A percentile compares a stretch with the other conserved stretches of the same genome.
phyloP scores from a whole-genome alignment of 495 filamentous ascomycete genomes.

The Aspergillus funiculosus region DNA sequence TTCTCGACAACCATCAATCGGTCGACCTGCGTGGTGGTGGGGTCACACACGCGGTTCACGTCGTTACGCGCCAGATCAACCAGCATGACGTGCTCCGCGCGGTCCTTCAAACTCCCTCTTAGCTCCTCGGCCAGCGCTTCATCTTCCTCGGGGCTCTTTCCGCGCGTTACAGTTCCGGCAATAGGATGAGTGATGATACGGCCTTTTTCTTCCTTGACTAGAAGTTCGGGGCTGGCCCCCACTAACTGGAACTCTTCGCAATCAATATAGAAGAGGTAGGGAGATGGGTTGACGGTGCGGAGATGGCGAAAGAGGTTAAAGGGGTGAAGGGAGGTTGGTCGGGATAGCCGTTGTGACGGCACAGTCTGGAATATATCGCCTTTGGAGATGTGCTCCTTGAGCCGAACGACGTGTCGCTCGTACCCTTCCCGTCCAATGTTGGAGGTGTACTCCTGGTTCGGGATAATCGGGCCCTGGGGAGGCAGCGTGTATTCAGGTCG shows the following conservation, averaged over 20 bases:
- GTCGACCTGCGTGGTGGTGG: slow-evolving; percentile 80
- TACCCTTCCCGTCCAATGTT: slow-evolving; percentile 89
- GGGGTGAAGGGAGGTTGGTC: slow-evolving; percentile 83
- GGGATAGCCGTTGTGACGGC: slow-evolving; percentile 84
- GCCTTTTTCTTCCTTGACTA: slow-evolving; percentile 83
- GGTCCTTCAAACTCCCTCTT: slow-evolving; percentile 76
- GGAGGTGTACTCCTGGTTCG: slow-evolving; percentile 74
- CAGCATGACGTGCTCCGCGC: slow-evolving; percentile 97
- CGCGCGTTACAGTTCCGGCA: slow-evolving; percentile 87
- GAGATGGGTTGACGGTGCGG: slow-evolving; percentile 90
- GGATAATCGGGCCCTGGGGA: slow-evolving; percentile 63
- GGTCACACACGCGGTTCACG: slow-evolving; percentile 93
- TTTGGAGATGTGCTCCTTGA: slow-evolving; percentile 81
- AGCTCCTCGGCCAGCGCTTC: slow-evolving; percentile 72
- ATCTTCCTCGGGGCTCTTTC: slow-evolving; percentile 74
- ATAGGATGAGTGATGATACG: slow-evolving; percentile 96
- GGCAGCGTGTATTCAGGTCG: slow-evolving; percentile 72
- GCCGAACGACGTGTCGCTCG: slow-evolving; percentile 68
- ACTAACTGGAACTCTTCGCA: slow-evolving; percentile 91
- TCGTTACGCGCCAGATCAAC: slow-evolving; percentile 98
- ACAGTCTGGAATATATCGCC: slow-evolving; percentile 98
- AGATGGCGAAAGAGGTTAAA: slow-evolving; percentile 98
- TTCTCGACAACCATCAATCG: slow-evolving; percentile 91
- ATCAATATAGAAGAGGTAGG: slow-evolving; percentile 93
- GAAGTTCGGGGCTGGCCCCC: slow-evolving; percentile 86